A percentile compares a stretch with the other conserved stretches of the same genome.
Conservation (phyloP, 2,329 filamentous ascomycete species). For the Penicillium sp. region DNA sequence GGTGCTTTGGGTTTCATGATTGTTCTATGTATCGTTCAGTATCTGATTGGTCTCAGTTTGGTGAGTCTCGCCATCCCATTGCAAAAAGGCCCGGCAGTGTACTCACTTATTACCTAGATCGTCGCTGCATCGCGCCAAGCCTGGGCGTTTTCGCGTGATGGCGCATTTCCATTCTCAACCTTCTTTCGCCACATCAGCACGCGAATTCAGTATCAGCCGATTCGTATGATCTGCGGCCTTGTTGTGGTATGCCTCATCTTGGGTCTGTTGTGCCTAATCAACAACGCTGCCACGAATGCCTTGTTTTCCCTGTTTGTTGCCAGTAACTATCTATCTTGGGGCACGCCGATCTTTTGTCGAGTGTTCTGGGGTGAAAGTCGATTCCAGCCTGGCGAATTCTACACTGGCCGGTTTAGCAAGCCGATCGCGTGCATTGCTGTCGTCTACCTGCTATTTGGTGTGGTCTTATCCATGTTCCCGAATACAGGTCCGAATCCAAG, state of each 20-base stretch:
- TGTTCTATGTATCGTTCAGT: constrained; percentile 64
- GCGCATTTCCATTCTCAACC: constrained; percentile 62
- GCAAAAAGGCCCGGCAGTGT: not conserved
- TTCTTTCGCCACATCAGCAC: constrained; percentile 62
- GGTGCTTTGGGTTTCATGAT: constrained; percentile 64
- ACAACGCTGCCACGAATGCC: constrained; percentile 60
- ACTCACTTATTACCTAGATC: constrained; percentile 38
- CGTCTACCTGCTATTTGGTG: constrained; percentile 59
- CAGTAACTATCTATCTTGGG: constrained; percentile 65
- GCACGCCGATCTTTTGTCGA: constrained; percentile 61
- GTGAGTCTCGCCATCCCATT: constrained; percentile 20
- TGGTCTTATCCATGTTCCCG: constrained; percentile 63
- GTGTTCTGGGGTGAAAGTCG: constrained; percentile 61
- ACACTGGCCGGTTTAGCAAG: constrained; percentile 58
- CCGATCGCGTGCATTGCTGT: constrained; percentile 60
- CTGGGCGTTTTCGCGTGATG: constrained; percentile 67
- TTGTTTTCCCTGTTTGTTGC: constrained; percentile 61
- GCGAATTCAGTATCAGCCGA: constrained; percentile 60
- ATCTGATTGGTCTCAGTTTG: constrained; percentile 63
- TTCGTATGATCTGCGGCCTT: constrained; percentile 60
- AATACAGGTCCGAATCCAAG: constrained; percentile 58
- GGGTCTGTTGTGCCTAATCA: constrained; percentile 62
- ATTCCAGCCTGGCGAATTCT: constrained; percentile 63
- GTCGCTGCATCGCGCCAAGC: constrained; percentile 63
- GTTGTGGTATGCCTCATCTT: constrained; percentile 56